These are phyloP conservation scores for Populus ilicifolia DNA, from an alignment of 345 rosid genomes.

Conservation along the genomic window DNA sequence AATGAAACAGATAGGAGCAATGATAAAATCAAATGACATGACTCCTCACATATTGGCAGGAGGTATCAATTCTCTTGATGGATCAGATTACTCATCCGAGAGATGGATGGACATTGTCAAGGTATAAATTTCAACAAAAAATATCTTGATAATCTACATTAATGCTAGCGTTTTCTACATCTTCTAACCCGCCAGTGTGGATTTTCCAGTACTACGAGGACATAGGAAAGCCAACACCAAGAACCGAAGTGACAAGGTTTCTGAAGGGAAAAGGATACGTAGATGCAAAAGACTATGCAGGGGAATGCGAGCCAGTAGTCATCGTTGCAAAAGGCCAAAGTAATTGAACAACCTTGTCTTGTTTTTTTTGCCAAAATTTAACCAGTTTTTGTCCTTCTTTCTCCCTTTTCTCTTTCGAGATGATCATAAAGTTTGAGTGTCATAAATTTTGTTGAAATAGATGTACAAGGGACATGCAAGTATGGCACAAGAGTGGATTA, in stretches of 20 bases:
- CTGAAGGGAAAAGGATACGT: slow-evolving; percentile 59
- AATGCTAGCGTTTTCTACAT: not conserved
- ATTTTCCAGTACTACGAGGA: slow-evolving; percentile 66
- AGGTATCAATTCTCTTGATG: slow-evolving; percentile 69
- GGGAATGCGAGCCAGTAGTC: slow-evolving; percentile 93
- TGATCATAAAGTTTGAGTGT: not conserved
- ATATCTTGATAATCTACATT: not conserved
- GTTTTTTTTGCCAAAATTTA: not conserved
- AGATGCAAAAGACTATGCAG: slow-evolving; percentile 73
- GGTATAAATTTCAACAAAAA: slow-evolving; percentile 30
- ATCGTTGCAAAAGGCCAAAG: slow-evolving; percentile 95
- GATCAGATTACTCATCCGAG: slow-evolving; percentile 70
- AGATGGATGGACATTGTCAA: slow-evolving; percentile 85
- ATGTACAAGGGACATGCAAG: slow-evolving; percentile 97
- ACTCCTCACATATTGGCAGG: slow-evolving; percentile 75
- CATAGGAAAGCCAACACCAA: slow-evolving; percentile 86
- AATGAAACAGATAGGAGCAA: slow-evolving; percentile 77
- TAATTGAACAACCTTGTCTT: slow-evolving; percentile 15
- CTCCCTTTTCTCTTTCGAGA: not conserved
- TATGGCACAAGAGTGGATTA: slow-evolving; percentile 90
- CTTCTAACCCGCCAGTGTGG: not conserved
- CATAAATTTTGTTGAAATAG: slow-evolving; percentile 24
- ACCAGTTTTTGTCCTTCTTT: too few relatives aligned
- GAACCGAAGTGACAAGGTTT: slow-evolving; percentile 58
- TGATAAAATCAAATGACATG: slow-evolving; percentile 45